phyloP scores from a whole-genome alignment of 768 basidiomycete genomes.

The Termitomyces sp. region DNA sequence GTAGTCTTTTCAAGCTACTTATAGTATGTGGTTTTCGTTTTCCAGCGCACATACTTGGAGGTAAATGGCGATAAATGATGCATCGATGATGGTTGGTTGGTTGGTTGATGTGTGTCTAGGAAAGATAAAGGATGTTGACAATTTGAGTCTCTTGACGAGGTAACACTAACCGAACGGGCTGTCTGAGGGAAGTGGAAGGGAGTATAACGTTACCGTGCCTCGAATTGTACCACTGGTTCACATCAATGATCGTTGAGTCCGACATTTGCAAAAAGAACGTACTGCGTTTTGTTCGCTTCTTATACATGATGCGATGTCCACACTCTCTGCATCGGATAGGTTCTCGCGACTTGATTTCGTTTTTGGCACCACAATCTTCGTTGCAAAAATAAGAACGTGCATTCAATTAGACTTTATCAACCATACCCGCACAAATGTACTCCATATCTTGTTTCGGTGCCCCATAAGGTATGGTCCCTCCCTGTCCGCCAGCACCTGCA shows the following conservation, averaged over 20 bases:
- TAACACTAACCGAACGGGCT: not conserved
- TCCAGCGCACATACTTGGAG: not conserved
- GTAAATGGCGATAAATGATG: too few relatives aligned
- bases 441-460: slow-evolving; percentile 67
- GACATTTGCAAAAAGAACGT: slow-evolving; percentile 28
- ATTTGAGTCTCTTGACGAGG: not conserved
- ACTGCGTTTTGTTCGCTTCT: slow-evolving; percentile 94
- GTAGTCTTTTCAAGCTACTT: not conserved
- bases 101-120: not conserved
- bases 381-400: slow-evolving; percentile 10
- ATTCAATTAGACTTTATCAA: not conserved
- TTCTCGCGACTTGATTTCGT: slow-evolving; percentile 86
- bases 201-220: slow-evolving; percentile 58
- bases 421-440: slow-evolving; percentile 80
- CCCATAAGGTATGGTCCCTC: slow-evolving; percentile 24
- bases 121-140: not conserved
- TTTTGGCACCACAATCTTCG: slow-evolving; percentile 88
- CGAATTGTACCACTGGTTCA: slow-evolving; percentile 72
- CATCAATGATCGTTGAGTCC: not conserved
- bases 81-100: too few relatives aligned
- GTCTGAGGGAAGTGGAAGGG: not conserved
- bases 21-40: not conserved
- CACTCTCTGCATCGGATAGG: slow-evolving; percentile 96
- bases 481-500: slow-evolving; percentile 17
- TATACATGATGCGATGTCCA: slow-evolving; percentile 98